Percentiles rank a stretch among this genome's conserved stretches.
Conservation (phyloP, 2,329 filamentous ascomycete species). For the Akanthomyces muscarius region DNA sequence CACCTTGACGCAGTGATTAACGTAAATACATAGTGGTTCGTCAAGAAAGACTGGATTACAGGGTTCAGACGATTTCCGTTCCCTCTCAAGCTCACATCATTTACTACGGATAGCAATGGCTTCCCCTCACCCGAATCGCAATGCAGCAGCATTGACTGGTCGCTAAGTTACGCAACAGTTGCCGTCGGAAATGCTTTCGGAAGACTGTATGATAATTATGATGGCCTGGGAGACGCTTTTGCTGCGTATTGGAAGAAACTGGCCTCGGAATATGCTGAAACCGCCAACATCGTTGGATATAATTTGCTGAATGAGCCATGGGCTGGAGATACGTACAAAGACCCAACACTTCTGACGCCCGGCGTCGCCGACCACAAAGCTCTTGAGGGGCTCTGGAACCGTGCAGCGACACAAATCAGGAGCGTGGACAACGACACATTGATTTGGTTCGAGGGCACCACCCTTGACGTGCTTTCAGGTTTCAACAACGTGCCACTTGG, state of each 20-base stretch:
- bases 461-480: constrained; percentile 20
- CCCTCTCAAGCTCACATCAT: constrained; percentile 18
- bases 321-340: constrained; percentile 20
- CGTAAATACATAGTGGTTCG: constrained; percentile 19
- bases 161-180: constrained; percentile 20
- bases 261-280: constrained; percentile 17
- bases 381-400: constrained; percentile 21
- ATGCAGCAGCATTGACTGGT: constrained; percentile 20
- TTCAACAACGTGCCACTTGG: constrained; percentile 22
- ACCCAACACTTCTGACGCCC: constrained; percentile 19
- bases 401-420: constrained; percentile 20
- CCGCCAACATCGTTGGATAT: constrained; percentile 20
- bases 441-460: constrained; percentile 22
- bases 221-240: constrained; percentile 21
- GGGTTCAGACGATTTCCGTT: constrained; percentile 18
- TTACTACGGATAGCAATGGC: constrained; percentile 18
- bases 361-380: constrained; percentile 20
- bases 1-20: neutral
- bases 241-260: constrained; percentile 21
- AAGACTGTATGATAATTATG: constrained; percentile 21
- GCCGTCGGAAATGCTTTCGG: constrained; percentile 21
- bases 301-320: constrained; percentile 23
- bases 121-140: constrained; percentile 19
- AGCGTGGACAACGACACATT: constrained; percentile 21
- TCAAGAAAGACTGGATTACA: constrained; percentile 20